phyloP scores from a whole-genome alignment of 805 yeast species.

The Komagataella pastoris region DNA sequence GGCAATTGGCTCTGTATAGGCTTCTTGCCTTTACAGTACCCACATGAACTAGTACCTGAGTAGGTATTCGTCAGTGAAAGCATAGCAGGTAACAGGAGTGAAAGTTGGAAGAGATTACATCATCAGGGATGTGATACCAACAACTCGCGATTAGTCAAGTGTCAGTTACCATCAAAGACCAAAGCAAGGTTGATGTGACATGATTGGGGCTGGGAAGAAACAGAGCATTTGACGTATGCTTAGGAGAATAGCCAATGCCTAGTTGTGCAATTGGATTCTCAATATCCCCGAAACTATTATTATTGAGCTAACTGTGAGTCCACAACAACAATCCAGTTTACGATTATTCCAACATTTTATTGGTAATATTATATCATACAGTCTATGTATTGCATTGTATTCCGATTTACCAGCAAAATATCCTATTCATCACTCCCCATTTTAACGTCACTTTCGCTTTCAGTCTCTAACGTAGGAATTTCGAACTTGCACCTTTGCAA shows the following conservation, averaged over 20 bases:
- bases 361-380: background rate
- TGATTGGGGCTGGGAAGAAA: background rate
- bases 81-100: background rate
- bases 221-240: background rate
- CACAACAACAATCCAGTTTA: background rate
- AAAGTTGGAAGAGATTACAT: background rate
- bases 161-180: background rate
- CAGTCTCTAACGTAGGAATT: background rate
- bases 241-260: too few relatives aligned
- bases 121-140: background rate
- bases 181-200: background rate
- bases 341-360: background rate
- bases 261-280: too few relatives aligned
- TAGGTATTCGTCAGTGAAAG: background rate
- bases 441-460: background rate
- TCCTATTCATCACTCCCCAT: background rate
- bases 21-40: constrained; percentile 53
- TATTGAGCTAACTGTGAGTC: background rate
- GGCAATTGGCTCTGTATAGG: constrained; percentile 17
- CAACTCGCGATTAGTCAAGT: background rate
- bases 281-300: too few relatives aligned
- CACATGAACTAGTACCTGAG: constrained; percentile 37
- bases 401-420: background rate
- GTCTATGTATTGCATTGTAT: background rate
- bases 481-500: constrained; percentile 49